phyloP scores from a whole-genome alignment of 352 stramenopile genomes.

The Blastocystis sp. region DNA sequence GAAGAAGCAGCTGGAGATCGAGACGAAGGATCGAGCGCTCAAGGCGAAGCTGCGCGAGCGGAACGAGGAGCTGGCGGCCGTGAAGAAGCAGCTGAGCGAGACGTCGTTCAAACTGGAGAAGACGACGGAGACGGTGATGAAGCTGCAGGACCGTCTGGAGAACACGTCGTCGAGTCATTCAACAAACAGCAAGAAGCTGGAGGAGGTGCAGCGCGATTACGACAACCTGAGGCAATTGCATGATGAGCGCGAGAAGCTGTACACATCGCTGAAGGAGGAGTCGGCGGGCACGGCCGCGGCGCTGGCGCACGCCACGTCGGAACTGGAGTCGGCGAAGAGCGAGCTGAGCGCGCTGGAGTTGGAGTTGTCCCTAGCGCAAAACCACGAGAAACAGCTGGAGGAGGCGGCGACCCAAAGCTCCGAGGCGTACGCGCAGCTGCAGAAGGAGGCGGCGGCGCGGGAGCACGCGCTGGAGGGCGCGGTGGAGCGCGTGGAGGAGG shows the following conservation, averaged over 20 bases:
- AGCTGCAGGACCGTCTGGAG: conserved; percentile 16
- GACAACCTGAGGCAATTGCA: conserved; percentile 64
- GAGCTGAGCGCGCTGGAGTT: neutral
- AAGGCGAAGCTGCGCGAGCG: conserved; percentile 58
- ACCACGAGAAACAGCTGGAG: conserved; percentile 54
- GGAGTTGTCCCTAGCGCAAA: neutral
- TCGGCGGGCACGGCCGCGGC: neutral
- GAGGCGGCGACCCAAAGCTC: conserved; percentile 36
- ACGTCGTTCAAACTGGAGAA: conserved; percentile 52
- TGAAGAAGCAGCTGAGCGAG: conserved; percentile 55
- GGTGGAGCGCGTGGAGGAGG: conserved; percentile 11
- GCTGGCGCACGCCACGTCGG: neutral
- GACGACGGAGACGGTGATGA: conserved; percentile 59
- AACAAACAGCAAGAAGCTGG: conserved; percentile 27
- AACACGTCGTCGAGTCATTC: neutral
- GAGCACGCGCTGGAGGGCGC: conserved; percentile 27
- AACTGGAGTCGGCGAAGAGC: neutral
- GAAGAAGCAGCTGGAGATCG: conserved; percentile 65
- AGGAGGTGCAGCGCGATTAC: conserved; percentile 50
- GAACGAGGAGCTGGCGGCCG: conserved; percentile 1
- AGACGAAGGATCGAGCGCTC: conserved; percentile 64
- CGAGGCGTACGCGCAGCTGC: conserved; percentile 39
- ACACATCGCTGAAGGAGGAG: conserved; percentile 26
- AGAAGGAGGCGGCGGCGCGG: neutral
- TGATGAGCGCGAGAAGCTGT: conserved; percentile 42